Percentiles rank a stretch among this genome's conserved stretches.
phyloP scores from a whole-genome alignment of 345 rosid species.

The Aquilaria malaccensis region DNA sequence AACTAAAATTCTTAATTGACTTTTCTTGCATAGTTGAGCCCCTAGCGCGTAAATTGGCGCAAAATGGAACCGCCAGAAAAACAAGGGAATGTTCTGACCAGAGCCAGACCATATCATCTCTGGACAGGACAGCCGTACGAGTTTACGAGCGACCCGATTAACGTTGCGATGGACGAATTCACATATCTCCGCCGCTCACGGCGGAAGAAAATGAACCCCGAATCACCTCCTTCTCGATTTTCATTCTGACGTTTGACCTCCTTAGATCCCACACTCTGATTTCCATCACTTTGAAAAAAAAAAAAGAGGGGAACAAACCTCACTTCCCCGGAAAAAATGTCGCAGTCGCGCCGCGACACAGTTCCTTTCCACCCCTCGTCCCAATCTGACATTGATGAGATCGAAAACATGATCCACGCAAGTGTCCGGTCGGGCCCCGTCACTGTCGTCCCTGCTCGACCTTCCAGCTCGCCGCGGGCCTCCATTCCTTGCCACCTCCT shows the following conservation, averaged over 20 bases:
- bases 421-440: slow-evolving; percentile 55
- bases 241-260: too few species aligned
- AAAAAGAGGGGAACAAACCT: not conserved
- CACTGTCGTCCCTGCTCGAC: slow-evolving; percentile 71
- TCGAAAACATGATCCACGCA: slow-evolving; percentile 74
- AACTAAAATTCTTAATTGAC: too few species aligned
- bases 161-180: too few species aligned
- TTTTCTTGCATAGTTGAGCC: too few species aligned
- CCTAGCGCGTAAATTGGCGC: too few species aligned
- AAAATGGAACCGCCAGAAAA: too few species aligned
- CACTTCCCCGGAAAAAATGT: slow-evolving; percentile 36
- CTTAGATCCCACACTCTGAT: not conserved
- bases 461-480: slow-evolving; percentile 64
- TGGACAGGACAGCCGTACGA: too few species aligned
- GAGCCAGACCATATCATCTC: too few species aligned
- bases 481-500: slow-evolving; percentile 14
- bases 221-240: not conserved
- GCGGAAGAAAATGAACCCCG: too few species aligned
- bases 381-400: slow-evolving; percentile 95
- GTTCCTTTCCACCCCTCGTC: slow-evolving; percentile 68
- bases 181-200: too few species aligned
- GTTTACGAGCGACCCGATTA: too few species aligned
- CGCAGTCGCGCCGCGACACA: slow-evolving; percentile 57
- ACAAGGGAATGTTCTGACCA: too few species aligned
- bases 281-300: slow-evolving; percentile 14